Base-by-base conservation (phyloP, 768 basidiomycete species). In the Chalciporus pseudorubinellus region DNA sequence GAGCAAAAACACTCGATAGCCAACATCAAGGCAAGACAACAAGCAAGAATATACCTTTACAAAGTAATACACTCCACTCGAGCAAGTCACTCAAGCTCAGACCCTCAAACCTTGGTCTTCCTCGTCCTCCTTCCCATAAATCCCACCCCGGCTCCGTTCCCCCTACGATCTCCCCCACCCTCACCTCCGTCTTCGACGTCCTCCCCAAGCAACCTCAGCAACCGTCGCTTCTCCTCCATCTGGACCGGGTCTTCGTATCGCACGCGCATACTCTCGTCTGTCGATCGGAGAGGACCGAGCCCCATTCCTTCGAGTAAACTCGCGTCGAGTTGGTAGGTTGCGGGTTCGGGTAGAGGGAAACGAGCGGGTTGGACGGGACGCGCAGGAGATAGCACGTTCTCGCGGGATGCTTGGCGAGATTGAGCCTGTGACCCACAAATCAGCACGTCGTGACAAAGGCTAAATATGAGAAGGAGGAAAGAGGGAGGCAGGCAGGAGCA, bases 161-260 rank as follows among this genome's bases (percentile, higher is more conserved):
- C 59, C 46, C 67, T 48, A 43, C 66, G 56, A 40, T 61, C 59
- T 45, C 61, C 59, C 51, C 63, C 58, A 42, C 42, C n/a, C n/a
- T 53, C 39, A 26, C 38, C 41, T 29, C 55, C 31, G 22, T 51
- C 60, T 1, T n/a, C 18, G 3, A 48, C 63, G 29, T 57, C 59
- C 48, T 57, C 61, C 7, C 59, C 70, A 56, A 87, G 60, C 59
- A 89, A 65, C 48, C 67, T 74, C 77, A 85, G 75, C 57, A 88
- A 60, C 62, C 78, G 72, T 53, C 74, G 70, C 65, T 78, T 78
- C 66, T 85, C 84, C 43, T 78, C 79, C 36, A 70, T 65, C 69
- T 87, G 82, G 19, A 68, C 78, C 2, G 85, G 84, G 66, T 89
- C 86, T 61, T 85, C 84, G 55, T 88, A 89, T 51, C 72, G 74